Percentiles rank a stretch among this genome's conserved stretches.
Conservation (phyloP, 352 stramenopile genomes). For the Pythium dissotocum region DNA sequence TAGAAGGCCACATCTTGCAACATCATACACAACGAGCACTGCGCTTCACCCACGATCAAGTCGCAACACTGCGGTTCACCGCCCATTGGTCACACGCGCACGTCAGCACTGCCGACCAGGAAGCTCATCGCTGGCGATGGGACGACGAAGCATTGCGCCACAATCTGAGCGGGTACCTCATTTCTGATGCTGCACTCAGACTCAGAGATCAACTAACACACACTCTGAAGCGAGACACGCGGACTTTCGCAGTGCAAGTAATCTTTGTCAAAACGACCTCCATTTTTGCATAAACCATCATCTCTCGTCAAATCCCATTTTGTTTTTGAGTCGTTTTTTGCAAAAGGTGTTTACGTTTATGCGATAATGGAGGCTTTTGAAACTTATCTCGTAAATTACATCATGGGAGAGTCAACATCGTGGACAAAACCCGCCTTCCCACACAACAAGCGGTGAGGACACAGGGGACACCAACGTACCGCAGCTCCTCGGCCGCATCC, state of each 20-base stretch:
- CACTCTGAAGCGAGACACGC: neutral
- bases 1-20: no score
- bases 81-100: neutral
- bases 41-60: no score
- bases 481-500: neutral
- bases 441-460: neutral
- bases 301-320: neutral
- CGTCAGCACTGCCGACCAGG: neutral
- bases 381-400: neutral
- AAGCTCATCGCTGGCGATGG: neutral
- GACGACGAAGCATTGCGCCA: neutral
- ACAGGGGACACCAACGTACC: neutral
- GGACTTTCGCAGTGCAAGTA: neutral
- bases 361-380: neutral
- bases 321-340: neutral
- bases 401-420: slow-evolving; percentile 5
- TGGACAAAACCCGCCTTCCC: neutral
- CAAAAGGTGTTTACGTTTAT: no score
- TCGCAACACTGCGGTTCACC: neutral
- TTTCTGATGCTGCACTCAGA: neutral
- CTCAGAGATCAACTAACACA: neutral
- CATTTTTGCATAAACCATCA: neutral
- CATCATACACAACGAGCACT: no score
- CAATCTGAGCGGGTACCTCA: slow-evolving; percentile 1
- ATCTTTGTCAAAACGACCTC: neutral